Percentiles rank a stretch among this genome's conserved stretches.
These are phyloP conservation scores for Torrubiella hemipterigena DNA, from an alignment of 2,329 filamentous ascomycete species.

Conservation along the genomic window DNA sequence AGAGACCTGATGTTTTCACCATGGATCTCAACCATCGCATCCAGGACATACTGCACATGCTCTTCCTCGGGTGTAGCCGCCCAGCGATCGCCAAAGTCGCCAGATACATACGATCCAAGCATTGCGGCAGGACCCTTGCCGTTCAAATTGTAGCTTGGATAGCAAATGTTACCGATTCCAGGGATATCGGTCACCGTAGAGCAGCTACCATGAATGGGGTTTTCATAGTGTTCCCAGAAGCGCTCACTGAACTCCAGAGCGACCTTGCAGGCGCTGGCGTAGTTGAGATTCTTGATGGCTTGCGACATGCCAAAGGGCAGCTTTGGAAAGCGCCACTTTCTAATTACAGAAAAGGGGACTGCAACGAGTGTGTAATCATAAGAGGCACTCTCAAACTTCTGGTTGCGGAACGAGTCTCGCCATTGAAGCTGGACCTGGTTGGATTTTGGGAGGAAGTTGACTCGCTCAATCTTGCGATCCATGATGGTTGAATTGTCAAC, in stretches of 20 bases:
- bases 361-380: constrained; percentile 59
- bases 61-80: constrained; percentile 40
- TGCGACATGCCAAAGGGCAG: constrained; percentile 28
- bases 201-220: constrained; percentile 53
- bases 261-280: constrained; percentile 40
- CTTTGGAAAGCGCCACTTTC: constrained; percentile 45
- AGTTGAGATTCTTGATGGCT: constrained; percentile 34
- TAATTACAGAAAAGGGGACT: constrained; percentile 51
- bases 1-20: constrained; percentile 45
- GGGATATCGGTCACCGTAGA: constrained; percentile 44
- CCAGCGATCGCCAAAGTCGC: constrained; percentile 25
- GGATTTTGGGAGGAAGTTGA: constrained; percentile 41
- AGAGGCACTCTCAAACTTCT: constrained; percentile 29
- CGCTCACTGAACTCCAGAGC: constrained; percentile 57
- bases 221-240: constrained; percentile 40
- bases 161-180: constrained; percentile 51
- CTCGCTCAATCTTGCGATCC: constrained; percentile 42
- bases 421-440: constrained; percentile 46
- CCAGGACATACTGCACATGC: constrained; percentile 50
- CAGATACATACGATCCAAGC: constrained; percentile 45
- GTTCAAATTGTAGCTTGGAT: constrained; percentile 56
- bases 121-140: constrained; percentile 49
- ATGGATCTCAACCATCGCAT: constrained; percentile 58
- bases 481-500: constrained; percentile 45
- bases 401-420: constrained; percentile 29